Evolutionary conservation across 805 yeast species (phyloP).

Genomic region (Saccharomycopsis fodiens): DNA sequence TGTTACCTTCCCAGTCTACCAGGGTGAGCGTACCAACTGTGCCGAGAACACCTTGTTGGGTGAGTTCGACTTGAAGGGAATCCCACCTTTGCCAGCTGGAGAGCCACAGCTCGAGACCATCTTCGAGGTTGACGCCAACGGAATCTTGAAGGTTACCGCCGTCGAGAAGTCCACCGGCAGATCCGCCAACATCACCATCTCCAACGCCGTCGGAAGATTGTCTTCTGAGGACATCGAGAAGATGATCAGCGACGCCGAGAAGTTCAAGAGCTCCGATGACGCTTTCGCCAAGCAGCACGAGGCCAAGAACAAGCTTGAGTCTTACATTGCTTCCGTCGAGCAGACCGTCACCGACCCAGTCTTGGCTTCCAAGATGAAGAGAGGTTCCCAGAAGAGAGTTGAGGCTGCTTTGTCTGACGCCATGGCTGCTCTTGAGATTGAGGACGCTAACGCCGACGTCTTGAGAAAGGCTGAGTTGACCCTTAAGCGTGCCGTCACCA

Average conservation of each 20-base stretch:
- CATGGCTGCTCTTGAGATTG: conserved; percentile 93
- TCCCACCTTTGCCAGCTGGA: conserved; percentile 98
- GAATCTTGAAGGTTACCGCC: conserved; percentile 98
- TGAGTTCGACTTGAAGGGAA: conserved; percentile 96
- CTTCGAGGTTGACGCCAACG: conserved; percentile 98
- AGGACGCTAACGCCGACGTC: conserved; percentile 88
- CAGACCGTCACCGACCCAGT: conserved; percentile 97
- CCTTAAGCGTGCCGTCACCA: conserved; percentile 98
- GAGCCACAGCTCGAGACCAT: conserved; percentile 99
- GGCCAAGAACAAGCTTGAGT: conserved; percentile 98
- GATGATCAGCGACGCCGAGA: conserved; percentile 98
- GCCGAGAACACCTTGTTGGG: conserved; percentile 95
- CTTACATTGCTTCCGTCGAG: conserved; percentile 94
- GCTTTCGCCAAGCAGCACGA: conserved; percentile 99
- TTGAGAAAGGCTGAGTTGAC: conserved; percentile 98
- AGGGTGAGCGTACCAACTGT: conserved; percentile 99
- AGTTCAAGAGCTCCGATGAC: conserved; percentile 97
- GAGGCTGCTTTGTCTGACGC: conserved; percentile 98
- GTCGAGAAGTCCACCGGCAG: conserved; percentile 98
- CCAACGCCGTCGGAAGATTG: conserved; percentile 98
- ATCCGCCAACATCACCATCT: conserved; percentile 96
- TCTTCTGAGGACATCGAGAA: conserved; percentile 94
- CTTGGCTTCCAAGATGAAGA: conserved; percentile 94
- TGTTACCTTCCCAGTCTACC: conserved; percentile 98
- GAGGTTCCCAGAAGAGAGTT: conserved; percentile 93